These are phyloP conservation scores for Cordyceps sp. DNA, from an alignment of 2,329 filamentous ascomycete species.

Conservation along the genomic window DNA sequence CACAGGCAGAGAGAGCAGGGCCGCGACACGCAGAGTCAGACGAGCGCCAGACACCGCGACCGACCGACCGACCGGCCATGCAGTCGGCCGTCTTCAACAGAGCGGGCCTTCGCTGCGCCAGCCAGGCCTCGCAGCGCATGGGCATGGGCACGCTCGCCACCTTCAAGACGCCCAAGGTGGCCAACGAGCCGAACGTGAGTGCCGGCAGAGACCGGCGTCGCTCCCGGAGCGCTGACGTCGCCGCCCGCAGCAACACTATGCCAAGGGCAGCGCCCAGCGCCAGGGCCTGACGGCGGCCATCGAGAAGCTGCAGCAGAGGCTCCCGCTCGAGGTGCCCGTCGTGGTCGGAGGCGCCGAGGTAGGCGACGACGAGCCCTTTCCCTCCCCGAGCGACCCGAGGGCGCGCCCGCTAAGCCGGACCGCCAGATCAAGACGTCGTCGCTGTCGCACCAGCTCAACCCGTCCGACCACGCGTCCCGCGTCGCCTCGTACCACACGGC, in stretches of 20 bases:
- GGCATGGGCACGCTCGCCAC: constrained; percentile 48
- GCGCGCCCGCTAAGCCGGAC: too few species aligned
- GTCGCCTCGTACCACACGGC: constrained; percentile 80
- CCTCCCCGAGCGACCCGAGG: not conserved
- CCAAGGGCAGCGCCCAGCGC: constrained; percentile 66
- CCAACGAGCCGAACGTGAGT: constrained; percentile 94
- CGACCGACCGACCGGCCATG: constrained; percentile 8
- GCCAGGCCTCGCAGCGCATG: constrained; percentile 12
- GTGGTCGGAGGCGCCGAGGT: constrained; percentile 73
- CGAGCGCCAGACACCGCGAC: not conserved
- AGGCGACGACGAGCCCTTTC: not conserved
- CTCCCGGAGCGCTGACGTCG: too few species aligned
- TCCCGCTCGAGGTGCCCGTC: constrained; percentile 64
- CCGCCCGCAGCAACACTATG: constrained; percentile 73
- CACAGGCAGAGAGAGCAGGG: too few species aligned
- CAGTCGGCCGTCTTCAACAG: constrained; percentile 17
- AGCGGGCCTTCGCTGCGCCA: constrained; percentile 15
- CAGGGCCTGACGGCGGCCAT: constrained; percentile 61
- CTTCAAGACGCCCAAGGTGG: constrained; percentile 75
- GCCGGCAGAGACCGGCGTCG: too few species aligned
- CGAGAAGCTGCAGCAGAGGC: constrained; percentile 48
- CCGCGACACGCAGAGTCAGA: not conserved
- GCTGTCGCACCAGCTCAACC: constrained; percentile 60
- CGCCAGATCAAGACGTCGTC: constrained; percentile 48
- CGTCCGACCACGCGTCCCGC: constrained; percentile 57